phyloP scores from a whole-genome alignment of 805 yeast genomes.

The Candida palmyrensis region DNA sequence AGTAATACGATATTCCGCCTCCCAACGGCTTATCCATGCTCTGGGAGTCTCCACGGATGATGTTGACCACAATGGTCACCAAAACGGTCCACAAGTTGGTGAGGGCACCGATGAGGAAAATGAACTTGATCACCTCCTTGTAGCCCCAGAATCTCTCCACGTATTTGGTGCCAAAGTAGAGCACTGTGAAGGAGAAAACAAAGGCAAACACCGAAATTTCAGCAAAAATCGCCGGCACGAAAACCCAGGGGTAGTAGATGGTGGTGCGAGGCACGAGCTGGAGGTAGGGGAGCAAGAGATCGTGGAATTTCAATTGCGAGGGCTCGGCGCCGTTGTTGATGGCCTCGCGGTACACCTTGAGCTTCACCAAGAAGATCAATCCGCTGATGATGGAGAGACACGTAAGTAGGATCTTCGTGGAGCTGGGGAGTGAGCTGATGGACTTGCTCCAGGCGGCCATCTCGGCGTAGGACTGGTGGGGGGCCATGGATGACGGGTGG shows the following conservation, averaged over 20 bases:
- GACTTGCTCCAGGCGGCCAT: neutral
- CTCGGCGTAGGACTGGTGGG: no score
- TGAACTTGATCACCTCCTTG: slow-evolving; percentile 44
- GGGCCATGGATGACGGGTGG: no score
- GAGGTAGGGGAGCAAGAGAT: slow-evolving; percentile 48
- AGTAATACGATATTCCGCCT: slow-evolving; percentile 47
- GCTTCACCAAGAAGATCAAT: slow-evolving; percentile 38
- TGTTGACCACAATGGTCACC: slow-evolving; percentile 32
- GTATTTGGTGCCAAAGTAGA: slow-evolving; percentile 39
- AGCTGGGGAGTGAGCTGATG: slow-evolving; percentile 27
- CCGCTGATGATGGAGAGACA: slow-evolving; percentile 36
- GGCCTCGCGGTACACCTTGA: slow-evolving; percentile 19
- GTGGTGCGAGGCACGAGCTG: slow-evolving; percentile 62
- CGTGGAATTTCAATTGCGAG: slow-evolving; percentile 23
- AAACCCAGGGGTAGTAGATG: slow-evolving; percentile 58
- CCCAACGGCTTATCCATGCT: slow-evolving; percentile 42
- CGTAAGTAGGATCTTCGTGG: slow-evolving; percentile 42
- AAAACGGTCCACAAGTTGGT: slow-evolving; percentile 53
- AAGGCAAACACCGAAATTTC: slow-evolving; percentile 49
- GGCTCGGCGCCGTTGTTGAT: slow-evolving; percentile 11
- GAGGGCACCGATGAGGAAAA: slow-evolving; percentile 47
- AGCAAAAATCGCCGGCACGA: slow-evolving; percentile 58
- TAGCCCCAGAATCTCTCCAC: slow-evolving; percentile 50
- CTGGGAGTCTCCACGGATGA: slow-evolving; percentile 27
- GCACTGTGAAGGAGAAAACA: slow-evolving; percentile 29